A percentile compares a stretch with the other conserved stretches of the same genome.
Conservation (phyloP, 148 eudicot genomes). For the Chenopodium berlandieri region DNA sequence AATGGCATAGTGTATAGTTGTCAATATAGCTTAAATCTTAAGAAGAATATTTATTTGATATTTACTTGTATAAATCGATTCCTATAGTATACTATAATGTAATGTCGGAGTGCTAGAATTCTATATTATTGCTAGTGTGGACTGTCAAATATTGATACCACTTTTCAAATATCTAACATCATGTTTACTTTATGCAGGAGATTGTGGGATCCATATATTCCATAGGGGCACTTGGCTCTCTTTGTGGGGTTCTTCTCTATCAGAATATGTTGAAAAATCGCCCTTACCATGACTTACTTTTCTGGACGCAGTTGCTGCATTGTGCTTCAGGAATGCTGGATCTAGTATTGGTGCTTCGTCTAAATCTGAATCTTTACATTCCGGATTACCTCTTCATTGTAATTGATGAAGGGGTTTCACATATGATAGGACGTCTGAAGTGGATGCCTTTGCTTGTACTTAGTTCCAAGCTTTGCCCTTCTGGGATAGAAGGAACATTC, state of each 20-base stretch:
- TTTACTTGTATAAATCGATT: no score
- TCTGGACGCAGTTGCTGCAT: constrained; percentile 27
- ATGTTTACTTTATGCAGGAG: constrained; percentile 26
- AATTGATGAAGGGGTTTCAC: constrained; percentile 32
- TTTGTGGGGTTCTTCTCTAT: constrained; percentile 34
- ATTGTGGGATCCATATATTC: constrained; percentile 35
- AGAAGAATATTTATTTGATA: no score
- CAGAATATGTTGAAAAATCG: constrained; percentile 30
- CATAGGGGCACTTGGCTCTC: constrained; percentile 35
- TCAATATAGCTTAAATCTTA: neutral
- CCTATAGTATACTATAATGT: neutral
- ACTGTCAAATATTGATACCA: neutral
- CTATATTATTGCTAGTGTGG: neutral
- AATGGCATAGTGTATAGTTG: neutral
- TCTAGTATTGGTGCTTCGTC: constrained; percentile 30
- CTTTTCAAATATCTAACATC: neutral
- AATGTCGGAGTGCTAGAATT: neutral
- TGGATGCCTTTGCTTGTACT: constrained; percentile 40
- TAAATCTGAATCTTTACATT: constrained; percentile 21
- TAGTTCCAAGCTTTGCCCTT: constrained; percentile 36
- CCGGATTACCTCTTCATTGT: constrained; percentile 33
- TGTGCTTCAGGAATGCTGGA: constrained; percentile 38
- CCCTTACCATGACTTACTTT: constrained; percentile 29
- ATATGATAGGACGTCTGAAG: constrained; percentile 29
- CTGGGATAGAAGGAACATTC: constrained; percentile 36